phyloP scores from a whole-genome alignment of 2,329 filamentous ascomycete genomes.

The Podosphaera fusca region DNA sequence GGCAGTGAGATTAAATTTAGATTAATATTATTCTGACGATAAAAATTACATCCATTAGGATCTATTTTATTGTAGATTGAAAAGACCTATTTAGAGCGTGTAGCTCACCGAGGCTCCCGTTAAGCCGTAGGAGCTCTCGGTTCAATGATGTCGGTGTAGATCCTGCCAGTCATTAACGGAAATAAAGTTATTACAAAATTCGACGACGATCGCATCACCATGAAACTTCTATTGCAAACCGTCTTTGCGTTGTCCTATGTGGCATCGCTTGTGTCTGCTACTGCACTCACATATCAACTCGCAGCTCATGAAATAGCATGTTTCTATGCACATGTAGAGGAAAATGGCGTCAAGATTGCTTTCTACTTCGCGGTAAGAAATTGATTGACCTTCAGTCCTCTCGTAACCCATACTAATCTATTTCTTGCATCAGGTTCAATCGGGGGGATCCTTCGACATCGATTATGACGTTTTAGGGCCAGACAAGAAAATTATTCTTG shows the following conservation, averaged over 20 bases:
- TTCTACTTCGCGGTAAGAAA: conserved; percentile 88
- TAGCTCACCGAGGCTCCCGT: neutral
- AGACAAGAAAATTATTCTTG: conserved; percentile 54
- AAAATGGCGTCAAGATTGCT: conserved; percentile 67
- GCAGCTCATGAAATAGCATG: conserved; percentile 81
- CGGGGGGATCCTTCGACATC: conserved; percentile 90
- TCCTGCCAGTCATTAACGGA: too few species aligned
- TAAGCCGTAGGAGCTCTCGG: neutral
- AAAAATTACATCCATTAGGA: too few species aligned
- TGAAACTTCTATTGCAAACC: conserved; percentile 41
- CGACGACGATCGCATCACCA: conserved; percentile 17
- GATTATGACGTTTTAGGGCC: conserved; percentile 79
- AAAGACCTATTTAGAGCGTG: neutral
- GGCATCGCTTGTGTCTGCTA: conserved; percentile 52
- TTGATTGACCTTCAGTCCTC: too few species aligned
- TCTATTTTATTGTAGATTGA: neutral
- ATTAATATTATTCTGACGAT: too few species aligned
- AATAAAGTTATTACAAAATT: neutral
- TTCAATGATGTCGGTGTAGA: neutral
- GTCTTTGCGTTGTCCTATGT: conserved; percentile 50
- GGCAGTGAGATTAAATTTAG: too few species aligned
- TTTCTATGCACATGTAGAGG: conserved; percentile 67
- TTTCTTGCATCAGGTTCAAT: conserved; percentile 54
- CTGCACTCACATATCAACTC: conserved; percentile 84
- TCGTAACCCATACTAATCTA: neutral